Conservation (phyloP, 306 rosid species). For the Gillenia trifoliata region DNA sequence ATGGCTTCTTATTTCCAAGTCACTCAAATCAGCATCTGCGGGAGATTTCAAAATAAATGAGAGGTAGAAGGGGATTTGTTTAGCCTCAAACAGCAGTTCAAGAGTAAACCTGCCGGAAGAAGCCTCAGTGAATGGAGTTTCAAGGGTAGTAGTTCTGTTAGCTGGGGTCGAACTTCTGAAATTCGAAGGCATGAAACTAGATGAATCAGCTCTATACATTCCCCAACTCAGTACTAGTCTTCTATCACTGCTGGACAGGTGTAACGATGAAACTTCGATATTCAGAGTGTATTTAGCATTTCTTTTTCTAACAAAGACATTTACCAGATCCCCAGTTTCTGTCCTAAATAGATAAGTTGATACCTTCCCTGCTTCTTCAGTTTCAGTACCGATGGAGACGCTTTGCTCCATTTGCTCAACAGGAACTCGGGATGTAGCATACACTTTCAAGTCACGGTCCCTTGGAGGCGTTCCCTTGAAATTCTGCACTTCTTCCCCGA, state of each 20-base stretch:
- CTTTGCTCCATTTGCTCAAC: conserved; percentile 30
- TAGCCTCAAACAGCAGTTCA: conserved; percentile 64
- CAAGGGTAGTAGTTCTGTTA: conserved; percentile 25
- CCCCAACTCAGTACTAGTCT: conserved; percentile 63
- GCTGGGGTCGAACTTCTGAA: conserved; percentile 19
- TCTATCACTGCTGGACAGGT: conserved; percentile 20
- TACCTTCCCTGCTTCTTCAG: conserved; percentile 32
- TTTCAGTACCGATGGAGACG: conserved; percentile 21
- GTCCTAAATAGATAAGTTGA: conserved; percentile 68
- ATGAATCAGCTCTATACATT: conserved; percentile 51
- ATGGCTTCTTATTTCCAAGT: conserved; percentile 58
- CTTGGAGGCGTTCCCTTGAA: not conserved
- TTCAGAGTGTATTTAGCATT: conserved; percentile 39
- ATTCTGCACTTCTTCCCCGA: conserved; percentile 21
- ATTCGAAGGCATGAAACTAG: conserved; percentile 29
- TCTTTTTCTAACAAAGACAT: conserved; percentile 54
- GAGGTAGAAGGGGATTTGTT: conserved; percentile 62
- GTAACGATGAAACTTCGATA: conserved; percentile 53
- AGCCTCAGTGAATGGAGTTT: conserved; percentile 30
- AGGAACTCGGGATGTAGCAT: conserved; percentile 45
- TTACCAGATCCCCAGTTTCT: conserved; percentile 59
- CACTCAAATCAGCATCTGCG: conserved; percentile 25
- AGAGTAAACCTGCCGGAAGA: conserved; percentile 36
- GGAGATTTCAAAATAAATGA: conserved; percentile 54
- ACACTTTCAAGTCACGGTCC: conserved; percentile 24